These are phyloP conservation scores for Acacia melanoxylon DNA, from an alignment of 306 rosid genomes.

Conservation along the genomic window DNA sequence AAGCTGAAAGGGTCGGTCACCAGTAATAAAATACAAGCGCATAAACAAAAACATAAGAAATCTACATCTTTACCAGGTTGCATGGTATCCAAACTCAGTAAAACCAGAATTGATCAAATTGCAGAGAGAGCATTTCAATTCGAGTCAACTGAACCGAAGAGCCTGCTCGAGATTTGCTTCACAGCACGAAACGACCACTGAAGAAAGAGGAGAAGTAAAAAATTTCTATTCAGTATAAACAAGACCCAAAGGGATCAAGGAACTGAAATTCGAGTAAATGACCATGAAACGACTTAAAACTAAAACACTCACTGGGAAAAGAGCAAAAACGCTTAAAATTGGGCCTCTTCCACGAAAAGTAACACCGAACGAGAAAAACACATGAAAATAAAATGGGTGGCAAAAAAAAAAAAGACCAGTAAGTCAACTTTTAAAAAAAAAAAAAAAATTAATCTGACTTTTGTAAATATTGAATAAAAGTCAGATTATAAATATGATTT, in stretches of 20 bases:
- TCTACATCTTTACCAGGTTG: constrained; percentile 41
- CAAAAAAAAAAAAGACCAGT: background rate
- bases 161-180: background rate
- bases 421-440: too few relatives aligned
- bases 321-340: background rate
- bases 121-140: constrained; percentile 32
- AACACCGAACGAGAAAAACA: background rate
- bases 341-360: background rate
- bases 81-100: constrained; percentile 35
- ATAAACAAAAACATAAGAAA: background rate
- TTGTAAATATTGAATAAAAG: too few relatives aligned
- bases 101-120: constrained; percentile 25
- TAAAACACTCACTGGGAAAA: background rate
- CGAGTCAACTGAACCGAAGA: constrained; percentile 10
- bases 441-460: too few relatives aligned
- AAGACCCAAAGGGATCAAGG: background rate
- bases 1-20: background rate
- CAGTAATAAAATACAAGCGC: background rate
- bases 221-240: background rate
- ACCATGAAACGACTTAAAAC: background rate
- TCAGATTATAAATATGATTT: too few relatives aligned
- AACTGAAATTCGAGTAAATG: background rate
- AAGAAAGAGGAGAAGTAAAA: background rate
- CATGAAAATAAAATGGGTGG: background rate
- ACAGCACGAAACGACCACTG: background rate